phyloP scores from a whole-genome alignment of 345 rosid genomes.

The Linum trigynum region DNA sequence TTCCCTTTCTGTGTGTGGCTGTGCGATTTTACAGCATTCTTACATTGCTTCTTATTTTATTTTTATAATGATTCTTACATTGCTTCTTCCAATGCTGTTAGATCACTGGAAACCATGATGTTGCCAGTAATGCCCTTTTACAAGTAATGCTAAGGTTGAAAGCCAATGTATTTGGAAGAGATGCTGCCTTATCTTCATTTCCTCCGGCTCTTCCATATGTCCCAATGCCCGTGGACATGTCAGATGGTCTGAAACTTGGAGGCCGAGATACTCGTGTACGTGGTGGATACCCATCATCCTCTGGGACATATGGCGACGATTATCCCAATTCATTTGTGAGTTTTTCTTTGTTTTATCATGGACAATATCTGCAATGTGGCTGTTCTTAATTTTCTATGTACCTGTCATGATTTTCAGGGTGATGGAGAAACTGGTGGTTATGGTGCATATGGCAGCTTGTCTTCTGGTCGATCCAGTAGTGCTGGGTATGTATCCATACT shows the following conservation, averaged over 20 bases:
- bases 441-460: constrained; percentile 28
- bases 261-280: constrained; percentile 22
- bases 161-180: constrained; percentile 29
- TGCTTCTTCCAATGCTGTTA: constrained; percentile 11
- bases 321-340: constrained; percentile 20
- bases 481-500: constrained; percentile 23
- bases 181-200: constrained; percentile 21
- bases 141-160: constrained; percentile 28
- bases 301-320: constrained; percentile 17
- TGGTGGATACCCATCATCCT: constrained; percentile 18
- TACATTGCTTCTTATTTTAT: neutral
- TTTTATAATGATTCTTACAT: neutral
- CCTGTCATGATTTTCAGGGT: constrained; percentile 14
- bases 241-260: constrained; percentile 19
- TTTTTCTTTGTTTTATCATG: neutral
- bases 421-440: constrained; percentile 25
- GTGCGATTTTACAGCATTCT: neutral
- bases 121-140: constrained; percentile 26
- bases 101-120: constrained; percentile 28
- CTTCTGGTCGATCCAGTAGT: constrained; percentile 28
- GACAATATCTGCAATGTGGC: neutral
- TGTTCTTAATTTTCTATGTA: neutral
- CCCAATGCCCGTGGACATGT: constrained; percentile 18
- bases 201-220: constrained; percentile 21
- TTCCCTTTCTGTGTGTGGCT: neutral